phyloP scores from a whole-genome alignment of 305 asterid species.

The Euphrasia arctica region DNA sequence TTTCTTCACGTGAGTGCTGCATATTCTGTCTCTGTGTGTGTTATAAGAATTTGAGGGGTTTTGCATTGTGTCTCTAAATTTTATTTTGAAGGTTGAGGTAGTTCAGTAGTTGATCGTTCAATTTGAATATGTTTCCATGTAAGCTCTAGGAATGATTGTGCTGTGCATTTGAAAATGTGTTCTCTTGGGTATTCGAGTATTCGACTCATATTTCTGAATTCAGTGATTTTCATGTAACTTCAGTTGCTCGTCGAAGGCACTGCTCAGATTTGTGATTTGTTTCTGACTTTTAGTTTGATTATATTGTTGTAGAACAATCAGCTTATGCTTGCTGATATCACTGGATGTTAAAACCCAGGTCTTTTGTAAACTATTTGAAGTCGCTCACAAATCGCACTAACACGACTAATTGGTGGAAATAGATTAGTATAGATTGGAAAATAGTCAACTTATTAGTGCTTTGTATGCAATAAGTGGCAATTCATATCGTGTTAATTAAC shows the following conservation, averaged over 20 bases:
- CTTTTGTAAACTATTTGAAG: neutral
- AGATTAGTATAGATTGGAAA: neutral
- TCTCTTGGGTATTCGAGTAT: neutral
- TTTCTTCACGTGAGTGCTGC: constrained; percentile 62
- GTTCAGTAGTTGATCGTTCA: too few relatives aligned
- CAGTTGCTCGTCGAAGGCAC: neutral
- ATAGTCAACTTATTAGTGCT: neutral
- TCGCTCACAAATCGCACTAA: neutral
- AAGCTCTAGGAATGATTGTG: neutral
- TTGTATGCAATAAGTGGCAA: neutral
- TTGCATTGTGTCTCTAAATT: neutral
- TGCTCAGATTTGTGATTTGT: neutral
- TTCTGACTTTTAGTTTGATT: neutral
- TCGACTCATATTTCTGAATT: neutral
- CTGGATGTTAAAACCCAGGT: neutral
- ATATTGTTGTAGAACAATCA: neutral
- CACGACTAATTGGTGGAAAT: neutral
- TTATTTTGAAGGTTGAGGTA: neutral
- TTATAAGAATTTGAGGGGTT: neutral
- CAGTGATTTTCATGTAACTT: neutral
- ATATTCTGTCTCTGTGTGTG: constrained; percentile 1
- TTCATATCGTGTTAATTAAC: neutral
- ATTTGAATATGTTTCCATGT: constrained; percentile 4
- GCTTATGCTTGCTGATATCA: neutral
- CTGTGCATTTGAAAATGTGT: constrained; percentile 1